Evolutionary conservation across 805 yeast genomes (phyloP).

Genomic region (Groenewaldozyma tartarivorans): DNA sequence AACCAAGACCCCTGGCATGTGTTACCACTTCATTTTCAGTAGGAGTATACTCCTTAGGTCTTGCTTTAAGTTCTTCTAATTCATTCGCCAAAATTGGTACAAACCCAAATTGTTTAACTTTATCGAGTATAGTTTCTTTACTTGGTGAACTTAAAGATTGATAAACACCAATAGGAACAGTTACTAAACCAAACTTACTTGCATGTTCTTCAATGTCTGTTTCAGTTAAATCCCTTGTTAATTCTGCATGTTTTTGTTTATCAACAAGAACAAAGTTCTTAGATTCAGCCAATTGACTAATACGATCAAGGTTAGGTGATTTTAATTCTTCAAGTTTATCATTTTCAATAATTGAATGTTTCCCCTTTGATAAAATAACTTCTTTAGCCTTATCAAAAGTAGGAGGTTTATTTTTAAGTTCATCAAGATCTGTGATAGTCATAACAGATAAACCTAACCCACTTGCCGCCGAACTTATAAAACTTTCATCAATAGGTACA

Average conservation of each 20-base stretch:
- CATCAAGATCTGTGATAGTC: slow-evolving; percentile 9
- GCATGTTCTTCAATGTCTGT: slow-evolving; percentile 16
- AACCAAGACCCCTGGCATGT: slow-evolving; percentile 27
- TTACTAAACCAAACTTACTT: slow-evolving; percentile 20
- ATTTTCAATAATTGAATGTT: slow-evolving; percentile 17
- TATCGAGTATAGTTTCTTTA: slow-evolving; percentile 10
- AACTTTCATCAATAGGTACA: slow-evolving; percentile 14
- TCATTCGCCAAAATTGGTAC: slow-evolving; percentile 12
- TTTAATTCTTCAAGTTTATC: slow-evolving; percentile 10
- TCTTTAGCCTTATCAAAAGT: slow-evolving; percentile 18
- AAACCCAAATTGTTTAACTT: slow-evolving; percentile 17
- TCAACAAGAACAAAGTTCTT: slow-evolving; percentile 23
- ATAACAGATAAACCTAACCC: slow-evolving; percentile 18
- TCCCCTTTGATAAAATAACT: slow-evolving; percentile 22
- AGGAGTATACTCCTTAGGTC: slow-evolving; percentile 16
- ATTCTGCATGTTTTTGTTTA: slow-evolving; percentile 12
- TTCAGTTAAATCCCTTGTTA: slow-evolving; percentile 4
- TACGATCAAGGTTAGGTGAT: slow-evolving; percentile 3
- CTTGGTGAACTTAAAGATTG: slow-evolving; percentile 13
- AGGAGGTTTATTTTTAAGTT: slow-evolving; percentile 12
- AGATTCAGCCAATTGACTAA: slow-evolving; percentile 5
- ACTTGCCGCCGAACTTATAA: slow-evolving; percentile 19
- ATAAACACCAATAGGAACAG: slow-evolving; percentile 18
- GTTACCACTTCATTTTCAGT: slow-evolving; percentile 20
- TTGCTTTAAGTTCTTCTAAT: slow-evolving; percentile 9